Percentiles rank a stretch among this genome's conserved stretches.
phyloP scores from a whole-genome alignment of 2,329 filamentous ascomycete species.

The Ophiocordyceps australis region DNA sequence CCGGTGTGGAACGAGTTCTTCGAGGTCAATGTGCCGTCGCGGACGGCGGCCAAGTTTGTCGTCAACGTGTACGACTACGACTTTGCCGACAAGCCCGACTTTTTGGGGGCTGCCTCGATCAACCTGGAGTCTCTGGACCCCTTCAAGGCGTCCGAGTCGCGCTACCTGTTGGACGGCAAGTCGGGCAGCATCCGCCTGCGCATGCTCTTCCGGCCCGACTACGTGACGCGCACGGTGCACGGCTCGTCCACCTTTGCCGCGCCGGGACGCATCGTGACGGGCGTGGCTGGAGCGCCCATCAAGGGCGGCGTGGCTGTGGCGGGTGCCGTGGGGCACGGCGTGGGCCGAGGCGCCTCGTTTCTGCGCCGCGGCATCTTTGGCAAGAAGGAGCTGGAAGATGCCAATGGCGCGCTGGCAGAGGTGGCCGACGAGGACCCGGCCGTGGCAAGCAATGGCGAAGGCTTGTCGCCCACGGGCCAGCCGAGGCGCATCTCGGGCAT shows the following conservation, averaged over 20 bases:
- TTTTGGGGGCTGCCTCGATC: conserved; percentile 61
- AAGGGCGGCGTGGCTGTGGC: conserved; percentile 74
- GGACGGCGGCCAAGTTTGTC: conserved; percentile 68
- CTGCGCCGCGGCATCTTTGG: conserved; percentile 68
- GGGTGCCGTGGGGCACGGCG: conserved; percentile 53
- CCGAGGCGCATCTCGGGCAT: conserved; percentile 23
- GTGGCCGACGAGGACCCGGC: conserved; percentile 19
- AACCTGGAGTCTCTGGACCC: conserved; percentile 68
- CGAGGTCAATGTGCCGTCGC: conserved; percentile 63
- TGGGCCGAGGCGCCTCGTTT: conserved; percentile 82
- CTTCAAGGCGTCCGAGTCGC: conserved; percentile 62
- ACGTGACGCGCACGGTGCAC: conserved; percentile 71
- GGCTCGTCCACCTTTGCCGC: conserved; percentile 81
- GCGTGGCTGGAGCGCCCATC: conserved; percentile 72
- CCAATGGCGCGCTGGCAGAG: conserved; percentile 26
- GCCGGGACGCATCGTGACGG: conserved; percentile 73
- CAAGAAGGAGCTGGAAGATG: conserved; percentile 43
- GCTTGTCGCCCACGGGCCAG: conserved; percentile 14
- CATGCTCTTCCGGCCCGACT: conserved; percentile 83
- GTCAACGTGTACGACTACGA: conserved; percentile 90
- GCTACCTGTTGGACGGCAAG: conserved; percentile 67
- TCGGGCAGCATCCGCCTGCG: conserved; percentile 69
- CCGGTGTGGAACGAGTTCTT: conserved; percentile 96
- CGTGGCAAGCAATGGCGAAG: conserved; percentile 12
- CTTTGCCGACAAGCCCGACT: conserved; percentile 87